Conservation (phyloP, 768 basidiomycete species). For the Naematelia aurantialba region DNA sequence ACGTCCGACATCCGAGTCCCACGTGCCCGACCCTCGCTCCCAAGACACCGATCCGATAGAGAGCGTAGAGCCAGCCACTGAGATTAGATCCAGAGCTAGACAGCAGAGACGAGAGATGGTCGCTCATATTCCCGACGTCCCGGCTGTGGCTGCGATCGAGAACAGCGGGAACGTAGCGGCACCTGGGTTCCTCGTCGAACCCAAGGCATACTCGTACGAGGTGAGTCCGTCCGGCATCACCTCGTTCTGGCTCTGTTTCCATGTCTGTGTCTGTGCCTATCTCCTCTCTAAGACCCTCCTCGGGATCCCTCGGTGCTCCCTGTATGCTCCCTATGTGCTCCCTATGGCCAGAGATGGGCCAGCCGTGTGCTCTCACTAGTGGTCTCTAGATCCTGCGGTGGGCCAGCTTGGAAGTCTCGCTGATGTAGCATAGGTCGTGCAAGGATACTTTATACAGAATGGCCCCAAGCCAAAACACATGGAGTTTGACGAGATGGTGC, state of each 20-base stretch:
- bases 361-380: too few relatives aligned
- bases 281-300: too few relatives aligned
- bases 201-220: conserved; percentile 31
- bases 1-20: too few relatives aligned
- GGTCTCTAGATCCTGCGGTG: too few relatives aligned
- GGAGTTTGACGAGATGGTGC: conserved; percentile 31
- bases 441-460: conserved; percentile 36
- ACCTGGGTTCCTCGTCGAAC: conserved; percentile 22
- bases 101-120: not conserved
- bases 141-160: conserved; percentile 29
- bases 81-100: not conserved
- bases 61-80: not conserved
- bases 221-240: conserved; percentile 33
- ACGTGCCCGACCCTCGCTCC: too few relatives aligned
- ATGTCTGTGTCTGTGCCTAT: too few relatives aligned
- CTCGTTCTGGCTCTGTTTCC: too few relatives aligned
- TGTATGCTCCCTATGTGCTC: too few relatives aligned
- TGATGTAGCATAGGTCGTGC: conserved; percentile 23
- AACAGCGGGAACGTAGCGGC: conserved; percentile 24
- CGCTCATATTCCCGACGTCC: conserved; percentile 16
- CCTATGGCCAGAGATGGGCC: too few relatives aligned
- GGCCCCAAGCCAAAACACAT: conserved; percentile 27
- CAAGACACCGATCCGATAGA: too few relatives aligned
- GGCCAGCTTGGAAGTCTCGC: not conserved
- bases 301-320: too few relatives aligned